These are phyloP conservation scores for Ulmus americana DNA, from an alignment of 331 rosid species.

Conservation along the genomic window DNA sequence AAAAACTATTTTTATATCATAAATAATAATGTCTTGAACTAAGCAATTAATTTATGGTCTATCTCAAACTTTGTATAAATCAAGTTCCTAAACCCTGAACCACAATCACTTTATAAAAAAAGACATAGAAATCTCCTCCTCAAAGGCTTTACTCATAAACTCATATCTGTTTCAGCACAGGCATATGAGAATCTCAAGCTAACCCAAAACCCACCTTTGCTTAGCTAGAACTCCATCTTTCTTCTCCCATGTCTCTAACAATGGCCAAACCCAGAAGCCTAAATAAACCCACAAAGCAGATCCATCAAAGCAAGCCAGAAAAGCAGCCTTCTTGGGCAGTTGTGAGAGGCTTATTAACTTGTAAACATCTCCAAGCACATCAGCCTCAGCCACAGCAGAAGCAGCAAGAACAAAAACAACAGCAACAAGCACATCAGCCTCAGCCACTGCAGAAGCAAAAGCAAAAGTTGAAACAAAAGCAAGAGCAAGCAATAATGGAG, in stretches of 20 bases:
- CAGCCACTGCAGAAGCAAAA: slow-evolving; percentile 25
- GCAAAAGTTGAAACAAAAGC: slow-evolving; percentile 38
- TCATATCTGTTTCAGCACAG: slow-evolving; percentile 10
- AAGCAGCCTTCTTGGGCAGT: slow-evolving; percentile 73
- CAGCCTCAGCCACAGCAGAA: slow-evolving; percentile 37
- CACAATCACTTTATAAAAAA: slow-evolving; percentile 16
- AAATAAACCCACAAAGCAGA: slow-evolving; percentile 42
- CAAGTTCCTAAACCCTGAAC: slow-evolving; percentile 22
- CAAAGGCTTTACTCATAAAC: slow-evolving; percentile 4
- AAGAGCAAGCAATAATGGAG: slow-evolving; percentile 39
- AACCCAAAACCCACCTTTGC: slow-evolving; percentile 23
- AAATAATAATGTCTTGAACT: slow-evolving; percentile 13
- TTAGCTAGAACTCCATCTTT: slow-evolving; percentile 7
- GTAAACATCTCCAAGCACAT: slow-evolving; percentile 50
- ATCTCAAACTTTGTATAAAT: slow-evolving; percentile 16
- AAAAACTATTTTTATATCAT: slow-evolving; percentile 12
- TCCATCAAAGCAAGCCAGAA: slow-evolving; percentile 44
- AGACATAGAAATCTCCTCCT: slow-evolving; percentile 16
- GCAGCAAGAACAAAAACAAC: slow-evolving; percentile 14
- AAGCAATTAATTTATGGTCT: slow-evolving; percentile 14
- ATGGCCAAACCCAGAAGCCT: slow-evolving; percentile 56
- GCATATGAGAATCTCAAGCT: slow-evolving; percentile 8
- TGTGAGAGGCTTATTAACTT: slow-evolving; percentile 63
- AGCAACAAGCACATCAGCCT: slow-evolving; percentile 20
- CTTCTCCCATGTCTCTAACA: slow-evolving; percentile 19